phyloP scores from a whole-genome alignment of 805 yeast genomes.

The Starmerella cellae region DNA sequence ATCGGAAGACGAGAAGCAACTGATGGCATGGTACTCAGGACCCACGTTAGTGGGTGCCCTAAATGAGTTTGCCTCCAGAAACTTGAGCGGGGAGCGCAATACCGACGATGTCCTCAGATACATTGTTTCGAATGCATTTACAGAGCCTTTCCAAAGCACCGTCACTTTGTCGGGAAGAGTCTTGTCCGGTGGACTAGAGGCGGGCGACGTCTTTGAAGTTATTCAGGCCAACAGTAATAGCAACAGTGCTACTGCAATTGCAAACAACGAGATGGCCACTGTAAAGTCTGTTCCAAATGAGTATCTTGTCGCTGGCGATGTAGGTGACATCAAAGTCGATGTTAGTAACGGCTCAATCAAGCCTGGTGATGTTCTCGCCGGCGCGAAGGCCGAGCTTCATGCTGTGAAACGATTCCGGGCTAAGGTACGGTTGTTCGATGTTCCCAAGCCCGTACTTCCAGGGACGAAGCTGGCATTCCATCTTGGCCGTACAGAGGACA shows the following conservation, averaged over 20 bases:
- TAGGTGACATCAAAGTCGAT: constrained; percentile 35
- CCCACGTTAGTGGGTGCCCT: constrained; percentile 32
- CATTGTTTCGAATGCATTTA: constrained; percentile 49
- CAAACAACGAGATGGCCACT: constrained; percentile 18
- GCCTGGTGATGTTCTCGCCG: constrained; percentile 55
- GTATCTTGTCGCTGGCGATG: constrained; percentile 43
- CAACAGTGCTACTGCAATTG: constrained; percentile 5
- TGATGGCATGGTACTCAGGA: constrained; percentile 35
- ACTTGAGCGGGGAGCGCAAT: constrained; percentile 7
- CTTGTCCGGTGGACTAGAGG: constrained; percentile 53
- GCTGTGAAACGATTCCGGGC: constrained; percentile 41
- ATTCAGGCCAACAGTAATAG: constrained; percentile 1
- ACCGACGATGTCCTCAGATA: constrained; percentile 34
- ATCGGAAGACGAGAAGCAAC: constrained; percentile 8
- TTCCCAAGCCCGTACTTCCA: constrained; percentile 57
- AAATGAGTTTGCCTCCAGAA: constrained; percentile 21
- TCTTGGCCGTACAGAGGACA: constrained; percentile 58
- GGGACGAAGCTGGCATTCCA: constrained; percentile 72
- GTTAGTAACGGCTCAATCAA: constrained; percentile 30
- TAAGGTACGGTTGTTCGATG: constrained; percentile 49
- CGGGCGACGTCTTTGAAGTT: constrained; percentile 46
- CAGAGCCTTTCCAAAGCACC: constrained; percentile 37
- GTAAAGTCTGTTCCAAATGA: constrained; percentile 20
- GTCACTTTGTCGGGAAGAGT: constrained; percentile 51
- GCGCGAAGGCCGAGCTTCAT: constrained; percentile 35